A percentile compares a stretch with the other conserved stretches of the same genome.
Evolutionary conservation across 352 stramenopile species (phyloP).

Genomic region (Phytophthora hybrid): DNA sequence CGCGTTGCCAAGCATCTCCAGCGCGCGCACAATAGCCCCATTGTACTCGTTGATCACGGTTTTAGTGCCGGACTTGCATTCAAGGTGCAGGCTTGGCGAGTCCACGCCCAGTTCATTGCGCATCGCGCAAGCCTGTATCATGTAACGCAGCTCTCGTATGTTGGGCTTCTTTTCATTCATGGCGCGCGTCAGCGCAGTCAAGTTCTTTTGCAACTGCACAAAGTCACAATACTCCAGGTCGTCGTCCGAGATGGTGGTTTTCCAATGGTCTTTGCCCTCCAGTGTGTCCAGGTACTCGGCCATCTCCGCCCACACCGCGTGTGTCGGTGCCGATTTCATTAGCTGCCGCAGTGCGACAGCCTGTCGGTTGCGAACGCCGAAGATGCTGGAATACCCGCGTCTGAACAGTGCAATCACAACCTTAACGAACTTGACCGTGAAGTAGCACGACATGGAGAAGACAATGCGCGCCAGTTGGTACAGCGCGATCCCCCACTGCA

Average conservation of each 20-base stretch:
- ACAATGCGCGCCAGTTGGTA: slow-evolving; percentile 73
- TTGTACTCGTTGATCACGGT: slow-evolving; percentile 67
- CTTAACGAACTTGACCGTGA: slow-evolving; percentile 67
- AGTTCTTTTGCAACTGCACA: slow-evolving; percentile 52
- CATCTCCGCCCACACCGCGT: slow-evolving; percentile 69
- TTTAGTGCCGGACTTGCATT: slow-evolving; percentile 73
- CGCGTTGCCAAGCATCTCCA: slow-evolving; percentile 52
- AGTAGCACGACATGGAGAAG: slow-evolving; percentile 63
- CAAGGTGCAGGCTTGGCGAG: slow-evolving; percentile 58
- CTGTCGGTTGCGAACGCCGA: slow-evolving; percentile 59
- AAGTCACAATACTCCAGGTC: slow-evolving; percentile 78
- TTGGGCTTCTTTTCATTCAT: slow-evolving; percentile 42
- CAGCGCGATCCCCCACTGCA: slow-evolving; percentile 73
- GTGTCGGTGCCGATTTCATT: slow-evolving; percentile 63
- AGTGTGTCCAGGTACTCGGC: slow-evolving; percentile 66
- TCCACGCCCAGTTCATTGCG: slow-evolving; percentile 76
- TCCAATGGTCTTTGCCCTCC: slow-evolving; percentile 71
- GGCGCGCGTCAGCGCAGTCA: slow-evolving; percentile 39
- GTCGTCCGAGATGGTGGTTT: slow-evolving; percentile 51
- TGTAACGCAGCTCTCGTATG: slow-evolving; percentile 64
- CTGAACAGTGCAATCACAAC: slow-evolving; percentile 37
- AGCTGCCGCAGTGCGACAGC: slow-evolving; percentile 57
- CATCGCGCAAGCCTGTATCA: slow-evolving; percentile 72
- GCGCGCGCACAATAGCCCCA: slow-evolving; percentile 44
- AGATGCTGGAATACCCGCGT: slow-evolving; percentile 45